Evolutionary conservation across 495 filamentous ascomycete genomes (phyloP).

Genomic region (Aspergillus mulundensis): DNA sequence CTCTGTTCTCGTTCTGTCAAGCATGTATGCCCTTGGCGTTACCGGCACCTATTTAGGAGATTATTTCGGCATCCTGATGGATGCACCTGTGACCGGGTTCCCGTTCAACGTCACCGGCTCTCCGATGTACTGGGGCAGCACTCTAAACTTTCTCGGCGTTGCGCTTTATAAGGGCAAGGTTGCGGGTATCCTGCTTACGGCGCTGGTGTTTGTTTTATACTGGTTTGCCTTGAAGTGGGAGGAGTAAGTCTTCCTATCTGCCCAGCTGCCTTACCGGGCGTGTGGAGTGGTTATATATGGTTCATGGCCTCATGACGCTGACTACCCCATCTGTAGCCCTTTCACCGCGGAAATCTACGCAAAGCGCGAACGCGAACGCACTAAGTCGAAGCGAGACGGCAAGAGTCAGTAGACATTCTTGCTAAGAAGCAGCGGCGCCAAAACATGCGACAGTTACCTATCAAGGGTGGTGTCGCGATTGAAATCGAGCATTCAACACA

Average conservation of each 20-base stretch:
- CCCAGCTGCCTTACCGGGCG: neutral
- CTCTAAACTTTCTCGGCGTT: slow-evolving; percentile 84
- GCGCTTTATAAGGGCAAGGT: slow-evolving; percentile 88
- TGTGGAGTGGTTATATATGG: no score
- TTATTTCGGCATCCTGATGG: slow-evolving; percentile 98
- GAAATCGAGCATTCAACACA: slow-evolving; percentile 36
- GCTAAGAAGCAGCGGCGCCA: neutral
- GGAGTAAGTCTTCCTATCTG: slow-evolving; percentile 54
- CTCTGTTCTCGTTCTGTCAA: slow-evolving; percentile 80
- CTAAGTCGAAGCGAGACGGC: slow-evolving; percentile 37
- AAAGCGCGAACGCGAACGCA: slow-evolving; percentile 61
- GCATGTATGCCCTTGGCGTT: slow-evolving; percentile 88
- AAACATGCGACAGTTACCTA: neutral
- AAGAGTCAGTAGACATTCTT: slow-evolving; percentile 33
- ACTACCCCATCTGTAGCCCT: slow-evolving; percentile 51
- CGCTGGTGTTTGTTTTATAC: slow-evolving; percentile 73
- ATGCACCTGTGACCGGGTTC: slow-evolving; percentile 85
- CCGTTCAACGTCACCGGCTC: slow-evolving; percentile 91
- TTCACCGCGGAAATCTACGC: slow-evolving; percentile 93
- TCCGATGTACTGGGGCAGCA: slow-evolving; percentile 96
- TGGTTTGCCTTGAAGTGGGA: slow-evolving; percentile 81
- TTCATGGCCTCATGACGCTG: slow-evolving; percentile 12
- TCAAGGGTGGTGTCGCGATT: neutral
- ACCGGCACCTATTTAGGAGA: slow-evolving; percentile 97
- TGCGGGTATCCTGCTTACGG: slow-evolving; percentile 75